A percentile compares a stretch with the other conserved stretches of the same genome.
These are phyloP conservation scores for Celoporthe dispersa DNA, from an alignment of 2,329 filamentous ascomycete genomes.

Conservation along the genomic window DNA sequence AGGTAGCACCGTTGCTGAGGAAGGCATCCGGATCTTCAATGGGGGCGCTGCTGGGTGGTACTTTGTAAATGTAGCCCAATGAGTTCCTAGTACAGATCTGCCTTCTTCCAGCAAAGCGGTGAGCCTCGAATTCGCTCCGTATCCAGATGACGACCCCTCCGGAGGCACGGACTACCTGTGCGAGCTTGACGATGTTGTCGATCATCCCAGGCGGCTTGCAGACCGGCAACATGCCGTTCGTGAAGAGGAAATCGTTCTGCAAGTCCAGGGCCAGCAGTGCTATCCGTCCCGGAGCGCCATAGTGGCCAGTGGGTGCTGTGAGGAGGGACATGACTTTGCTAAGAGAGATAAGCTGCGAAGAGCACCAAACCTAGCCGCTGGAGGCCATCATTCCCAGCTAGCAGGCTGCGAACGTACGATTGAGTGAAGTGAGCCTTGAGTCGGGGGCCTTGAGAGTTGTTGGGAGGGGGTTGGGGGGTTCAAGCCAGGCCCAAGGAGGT, in stretches of 20 bases:
- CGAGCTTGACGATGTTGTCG: slow-evolving; percentile 67
- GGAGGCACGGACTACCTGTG: slow-evolving; percentile 71
- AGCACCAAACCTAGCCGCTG: background rate
- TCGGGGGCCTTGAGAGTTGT: background rate
- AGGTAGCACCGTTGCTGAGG: slow-evolving; percentile 35
- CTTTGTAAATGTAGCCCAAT: too few relatives aligned
- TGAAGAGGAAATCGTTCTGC: slow-evolving; percentile 84
- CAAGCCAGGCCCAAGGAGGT: background rate
- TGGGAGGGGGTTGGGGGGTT: too few relatives aligned
- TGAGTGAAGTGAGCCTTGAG: background rate
- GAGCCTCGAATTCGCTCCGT: slow-evolving; percentile 70
- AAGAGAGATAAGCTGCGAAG: too few relatives aligned
- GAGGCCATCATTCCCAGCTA: background rate
- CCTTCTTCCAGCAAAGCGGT: slow-evolving; percentile 59
- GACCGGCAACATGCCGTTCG: slow-evolving; percentile 70
- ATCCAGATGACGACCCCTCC: slow-evolving; percentile 83
- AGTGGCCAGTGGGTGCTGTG: background rate
- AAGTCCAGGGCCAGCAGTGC: slow-evolving; percentile 85
- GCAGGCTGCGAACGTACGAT: background rate
- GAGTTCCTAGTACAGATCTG: slow-evolving; percentile 46
- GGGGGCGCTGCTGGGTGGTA: too few relatives aligned
- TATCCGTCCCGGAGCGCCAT: slow-evolving; percentile 59
- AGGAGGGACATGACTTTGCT: background rate
- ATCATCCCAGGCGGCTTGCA: slow-evolving; percentile 67
- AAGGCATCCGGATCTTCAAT: slow-evolving; percentile 48